These are phyloP conservation scores for Orbilia quercus DNA, from an alignment of 2,329 filamentous ascomycete genomes.

Conservation along the genomic window DNA sequence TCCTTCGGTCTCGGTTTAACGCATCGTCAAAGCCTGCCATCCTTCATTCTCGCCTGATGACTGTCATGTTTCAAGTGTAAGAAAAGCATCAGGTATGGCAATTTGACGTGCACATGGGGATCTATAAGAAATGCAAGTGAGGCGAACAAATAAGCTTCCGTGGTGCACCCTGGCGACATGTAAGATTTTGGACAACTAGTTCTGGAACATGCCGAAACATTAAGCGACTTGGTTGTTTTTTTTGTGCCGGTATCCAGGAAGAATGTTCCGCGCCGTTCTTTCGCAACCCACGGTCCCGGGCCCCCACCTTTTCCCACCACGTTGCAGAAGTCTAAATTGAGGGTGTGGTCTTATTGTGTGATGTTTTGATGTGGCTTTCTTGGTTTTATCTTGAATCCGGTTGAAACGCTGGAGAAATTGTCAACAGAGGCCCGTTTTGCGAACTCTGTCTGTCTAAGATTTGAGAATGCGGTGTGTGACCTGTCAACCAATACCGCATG, in stretches of 20 bases:
- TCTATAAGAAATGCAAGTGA: not conserved
- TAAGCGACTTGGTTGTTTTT: conserved; percentile 33
- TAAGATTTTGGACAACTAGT: not conserved
- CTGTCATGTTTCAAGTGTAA: not conserved
- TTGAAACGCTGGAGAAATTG: not conserved
- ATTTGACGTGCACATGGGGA: no score
- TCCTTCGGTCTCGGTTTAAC: no score
- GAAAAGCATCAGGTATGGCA: no score
- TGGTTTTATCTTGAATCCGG: conserved; percentile 1
- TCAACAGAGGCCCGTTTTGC: no score
- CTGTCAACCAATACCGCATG: no score
- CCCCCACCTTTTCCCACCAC: conserved; percentile 19
- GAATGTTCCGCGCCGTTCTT: conserved; percentile 16
- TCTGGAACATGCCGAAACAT: conserved; percentile 12
- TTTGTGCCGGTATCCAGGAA: not conserved
- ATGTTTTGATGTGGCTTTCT: not conserved
- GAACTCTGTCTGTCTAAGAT: no score
- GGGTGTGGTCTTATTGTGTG: conserved; percentile 18
- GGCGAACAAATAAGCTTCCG: conserved; percentile 32
- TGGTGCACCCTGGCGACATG: conserved; percentile 20
- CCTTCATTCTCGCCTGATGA: not conserved
- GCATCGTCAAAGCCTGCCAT: conserved; percentile 16
- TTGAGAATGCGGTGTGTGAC: not conserved
- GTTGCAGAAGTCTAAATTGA: conserved; percentile 20
- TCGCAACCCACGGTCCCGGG: conserved; percentile 30